Conservation (phyloP, 441 rosid species). For the Syzygium malaccense region DNA sequence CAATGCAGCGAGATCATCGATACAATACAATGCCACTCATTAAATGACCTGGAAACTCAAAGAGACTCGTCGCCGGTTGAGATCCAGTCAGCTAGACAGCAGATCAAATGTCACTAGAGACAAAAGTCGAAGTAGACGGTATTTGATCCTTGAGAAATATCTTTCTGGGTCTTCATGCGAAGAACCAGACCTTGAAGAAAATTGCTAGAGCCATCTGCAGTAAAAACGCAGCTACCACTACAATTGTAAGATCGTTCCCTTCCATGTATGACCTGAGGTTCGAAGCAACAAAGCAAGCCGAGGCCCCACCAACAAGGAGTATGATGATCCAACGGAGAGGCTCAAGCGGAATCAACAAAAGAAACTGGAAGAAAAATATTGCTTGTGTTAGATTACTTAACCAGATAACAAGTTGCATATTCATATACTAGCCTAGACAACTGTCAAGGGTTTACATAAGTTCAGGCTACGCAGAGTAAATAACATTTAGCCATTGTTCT, state of each 20-base stretch:
- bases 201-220: slow-evolving; percentile 79
- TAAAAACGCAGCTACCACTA: slow-evolving; percentile 53
- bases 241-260: slow-evolving; percentile 43
- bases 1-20: neutral
- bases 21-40: neutral
- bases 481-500: neutral
- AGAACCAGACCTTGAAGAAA: slow-evolving; percentile 94
- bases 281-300: slow-evolving; percentile 64
- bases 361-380: slow-evolving; percentile 40
- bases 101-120: neutral
- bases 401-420: neutral
- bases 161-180: slow-evolving; percentile 37
- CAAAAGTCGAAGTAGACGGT: neutral
- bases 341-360: slow-evolving; percentile 78
- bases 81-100: neutral
- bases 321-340: slow-evolving; percentile 74
- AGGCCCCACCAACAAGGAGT: slow-evolving; percentile 57
- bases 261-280: slow-evolving; percentile 53
- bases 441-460: neutral
- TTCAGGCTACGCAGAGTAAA: neutral
- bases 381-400: slow-evolving; percentile 1
- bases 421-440: neutral
- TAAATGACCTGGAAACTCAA: neutral
- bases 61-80: neutral
- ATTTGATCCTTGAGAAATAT: neutral